These are phyloP conservation scores for Penicillium pancosmium DNA, from an alignment of 495 filamentous ascomycete species.

Conservation along the genomic window DNA sequence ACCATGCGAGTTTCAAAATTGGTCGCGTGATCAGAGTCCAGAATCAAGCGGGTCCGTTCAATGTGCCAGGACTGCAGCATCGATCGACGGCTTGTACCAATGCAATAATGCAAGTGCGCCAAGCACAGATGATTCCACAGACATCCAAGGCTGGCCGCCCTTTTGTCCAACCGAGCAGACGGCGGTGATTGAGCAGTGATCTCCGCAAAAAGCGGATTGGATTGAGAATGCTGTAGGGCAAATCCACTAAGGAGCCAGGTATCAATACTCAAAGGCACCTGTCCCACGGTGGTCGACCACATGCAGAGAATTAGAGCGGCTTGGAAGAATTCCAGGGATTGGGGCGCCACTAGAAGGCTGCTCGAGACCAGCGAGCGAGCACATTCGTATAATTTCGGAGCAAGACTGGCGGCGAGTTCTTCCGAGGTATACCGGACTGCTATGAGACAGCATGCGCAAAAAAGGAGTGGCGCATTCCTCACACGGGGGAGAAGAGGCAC, in stretches of 20 bases:
- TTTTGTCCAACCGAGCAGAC: constrained; percentile 12
- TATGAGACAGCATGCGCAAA: constrained; percentile 47
- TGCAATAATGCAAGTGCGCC: constrained; percentile 50
- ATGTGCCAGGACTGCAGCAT: constrained; percentile 43
- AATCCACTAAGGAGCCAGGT: constrained; percentile 52
- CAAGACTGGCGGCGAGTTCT: constrained; percentile 37
- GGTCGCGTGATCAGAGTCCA: constrained; percentile 41
- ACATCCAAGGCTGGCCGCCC: constrained; percentile 32
- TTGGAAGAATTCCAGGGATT: constrained; percentile 50
- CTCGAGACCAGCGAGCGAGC: constrained; percentile 38
- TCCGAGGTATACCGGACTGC: constrained; percentile 47
- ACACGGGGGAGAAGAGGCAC: constrained; percentile 29
- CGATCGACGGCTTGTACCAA: constrained; percentile 45
- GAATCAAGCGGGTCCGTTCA: constrained; percentile 35
- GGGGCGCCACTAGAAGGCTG: constrained; percentile 38
- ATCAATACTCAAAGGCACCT: constrained; percentile 49
- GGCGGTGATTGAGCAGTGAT: constrained; percentile 22
- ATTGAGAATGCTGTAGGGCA: constrained; percentile 45
- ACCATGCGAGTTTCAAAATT: constrained; percentile 53
- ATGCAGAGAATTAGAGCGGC: constrained; percentile 44
- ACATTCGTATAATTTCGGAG: constrained; percentile 42
- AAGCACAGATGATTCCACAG: constrained; percentile 53
- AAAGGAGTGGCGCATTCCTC: constrained; percentile 40
- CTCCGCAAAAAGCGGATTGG: constrained; percentile 38
- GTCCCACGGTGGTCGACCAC: constrained; percentile 53